Percentiles rank a stretch among this genome's conserved stretches.
Conservation (phyloP, 495 filamentous ascomycete species). For the Physcia stellaris region DNA sequence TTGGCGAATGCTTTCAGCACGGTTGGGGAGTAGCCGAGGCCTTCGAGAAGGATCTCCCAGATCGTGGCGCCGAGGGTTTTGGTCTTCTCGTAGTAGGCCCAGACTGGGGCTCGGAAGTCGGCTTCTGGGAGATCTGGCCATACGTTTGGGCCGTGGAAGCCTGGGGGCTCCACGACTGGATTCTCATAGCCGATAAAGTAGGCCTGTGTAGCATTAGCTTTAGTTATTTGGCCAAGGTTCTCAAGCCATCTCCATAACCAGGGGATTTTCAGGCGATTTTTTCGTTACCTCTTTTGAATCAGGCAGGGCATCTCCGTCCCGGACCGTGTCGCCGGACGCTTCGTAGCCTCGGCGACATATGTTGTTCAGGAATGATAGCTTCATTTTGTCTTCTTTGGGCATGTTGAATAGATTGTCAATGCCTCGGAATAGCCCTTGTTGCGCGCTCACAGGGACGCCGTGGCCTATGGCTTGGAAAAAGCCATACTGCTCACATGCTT, state of each 20-base stretch:
- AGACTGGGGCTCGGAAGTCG: conserved; percentile 31
- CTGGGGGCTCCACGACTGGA: conserved; percentile 10
- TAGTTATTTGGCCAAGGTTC: too few species aligned
- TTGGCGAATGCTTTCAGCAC: conserved; percentile 31
- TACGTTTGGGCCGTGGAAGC: conserved; percentile 30
- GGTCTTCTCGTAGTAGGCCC: conserved; percentile 32
- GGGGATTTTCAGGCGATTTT: too few species aligned
- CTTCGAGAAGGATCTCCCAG: conserved; percentile 24
- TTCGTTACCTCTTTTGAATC: conserved; percentile 27
- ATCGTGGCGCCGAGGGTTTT: conserved; percentile 21
- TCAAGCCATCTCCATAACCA: not conserved
- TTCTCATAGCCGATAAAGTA: conserved; percentile 25
- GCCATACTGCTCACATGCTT: conserved; percentile 25
- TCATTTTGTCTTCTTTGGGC: conserved; percentile 23
- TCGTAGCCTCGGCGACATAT: conserved; percentile 26
- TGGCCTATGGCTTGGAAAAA: conserved; percentile 38
- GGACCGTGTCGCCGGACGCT: conserved; percentile 14
- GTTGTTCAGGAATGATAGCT: conserved; percentile 19
- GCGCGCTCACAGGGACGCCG: conserved; percentile 20
- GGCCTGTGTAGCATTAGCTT: conserved; percentile 7
- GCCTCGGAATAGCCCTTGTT: conserved; percentile 14
- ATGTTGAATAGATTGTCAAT: conserved; percentile 19
- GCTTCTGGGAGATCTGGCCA: conserved; percentile 33
- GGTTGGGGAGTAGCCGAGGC: conserved; percentile 22
- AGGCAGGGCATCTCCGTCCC: conserved; percentile 19